Evolutionary conservation across 2,329 filamentous ascomycete genomes (phyloP).

Genomic region (Fusarium praegraminearum): DNA sequence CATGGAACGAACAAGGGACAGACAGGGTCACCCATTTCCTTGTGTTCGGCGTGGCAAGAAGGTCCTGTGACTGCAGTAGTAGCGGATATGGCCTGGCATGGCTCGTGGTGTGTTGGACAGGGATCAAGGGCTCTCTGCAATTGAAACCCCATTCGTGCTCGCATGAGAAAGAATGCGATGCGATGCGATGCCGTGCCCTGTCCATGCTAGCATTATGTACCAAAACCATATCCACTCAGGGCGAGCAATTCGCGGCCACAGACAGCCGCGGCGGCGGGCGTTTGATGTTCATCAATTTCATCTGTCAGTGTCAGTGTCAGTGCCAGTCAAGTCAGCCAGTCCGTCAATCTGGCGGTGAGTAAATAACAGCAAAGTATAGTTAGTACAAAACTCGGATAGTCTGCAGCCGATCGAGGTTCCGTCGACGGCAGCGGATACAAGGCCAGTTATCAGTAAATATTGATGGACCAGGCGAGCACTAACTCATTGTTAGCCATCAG

Average conservation of each 20-base stretch:
- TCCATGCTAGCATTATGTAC: conserved; percentile 13
- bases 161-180: conserved; percentile 26
- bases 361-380: conserved; percentile 1
- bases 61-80: conserved; percentile 49
- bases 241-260: conserved; percentile 9
- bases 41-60: conserved; percentile 45
- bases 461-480: conserved; percentile 30
- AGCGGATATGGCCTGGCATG: conserved; percentile 32
- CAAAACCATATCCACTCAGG: conserved; percentile 25
- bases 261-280: conserved; percentile 40
- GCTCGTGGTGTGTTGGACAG: conserved; percentile 48
- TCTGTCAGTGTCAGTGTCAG: conserved; percentile 1
- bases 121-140: conserved; percentile 44
- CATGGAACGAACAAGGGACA: conserved; percentile 25
- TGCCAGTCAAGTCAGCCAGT: background rate
- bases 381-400: conserved; percentile 30
- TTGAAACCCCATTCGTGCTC: conserved; percentile 48
- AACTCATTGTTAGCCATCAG: conserved; percentile 10
- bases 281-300: conserved; percentile 41
- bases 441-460: conserved; percentile 15
- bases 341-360: conserved; percentile 47
- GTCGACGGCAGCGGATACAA: conserved; percentile 34
- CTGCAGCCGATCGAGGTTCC: conserved; percentile 38
- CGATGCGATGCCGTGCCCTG: conserved; percentile 16
- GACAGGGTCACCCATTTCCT: conserved; percentile 32